Percentiles rank a stretch among this genome's conserved stretches.
Conservation (phyloP, 371 early-diverging fungal species). For the Thermomucor indicae-seudaticae region DNA sequence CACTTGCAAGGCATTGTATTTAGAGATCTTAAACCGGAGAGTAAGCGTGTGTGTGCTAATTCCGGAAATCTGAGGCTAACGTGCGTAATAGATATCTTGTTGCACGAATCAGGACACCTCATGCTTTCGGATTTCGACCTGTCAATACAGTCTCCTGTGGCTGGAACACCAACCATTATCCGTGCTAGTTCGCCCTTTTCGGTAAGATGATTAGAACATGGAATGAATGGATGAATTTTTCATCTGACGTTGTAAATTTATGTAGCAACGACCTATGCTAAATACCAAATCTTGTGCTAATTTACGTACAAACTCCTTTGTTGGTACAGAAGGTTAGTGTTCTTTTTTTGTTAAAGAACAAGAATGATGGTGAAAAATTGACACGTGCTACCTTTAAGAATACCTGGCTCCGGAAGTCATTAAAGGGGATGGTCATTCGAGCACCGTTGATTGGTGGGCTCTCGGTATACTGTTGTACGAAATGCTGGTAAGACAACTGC, state of each 20-base stretch:
- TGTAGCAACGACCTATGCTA: neutral
- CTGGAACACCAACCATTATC: conserved; percentile 73
- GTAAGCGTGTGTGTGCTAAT: conserved; percentile 44
- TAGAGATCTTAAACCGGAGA: conserved; percentile 99
- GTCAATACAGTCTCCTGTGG: conserved; percentile 81
- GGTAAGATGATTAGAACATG: conserved; percentile 21
- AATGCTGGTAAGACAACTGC: conserved; percentile 69
- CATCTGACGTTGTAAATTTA: neutral
- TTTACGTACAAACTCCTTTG: conserved; percentile 93
- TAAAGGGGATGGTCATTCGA: conserved; percentile 90
- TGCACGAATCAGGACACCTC: conserved; percentile 94
- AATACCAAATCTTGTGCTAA: conserved; percentile 21
- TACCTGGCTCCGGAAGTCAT: conserved; percentile 97
- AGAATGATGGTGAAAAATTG: neutral
- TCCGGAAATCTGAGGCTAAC: neutral
- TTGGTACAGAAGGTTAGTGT: conserved; percentile 84
- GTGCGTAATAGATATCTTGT: conserved; percentile 68
- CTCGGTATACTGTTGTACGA: conserved; percentile 96
- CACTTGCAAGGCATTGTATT: conserved; percentile 97
- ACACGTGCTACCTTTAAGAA: conserved; percentile 41
- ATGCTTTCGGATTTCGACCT: conserved; percentile 97
- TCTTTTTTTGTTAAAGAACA: neutral
- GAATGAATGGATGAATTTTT: neutral
- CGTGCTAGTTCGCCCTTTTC: conserved; percentile 48
- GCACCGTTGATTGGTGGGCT: conserved; percentile 99